Percentiles rank a stretch among this genome's conserved stretches.
Evolutionary conservation across 116 monocot species (phyloP).

Genomic region (Iris pallida): DNA sequence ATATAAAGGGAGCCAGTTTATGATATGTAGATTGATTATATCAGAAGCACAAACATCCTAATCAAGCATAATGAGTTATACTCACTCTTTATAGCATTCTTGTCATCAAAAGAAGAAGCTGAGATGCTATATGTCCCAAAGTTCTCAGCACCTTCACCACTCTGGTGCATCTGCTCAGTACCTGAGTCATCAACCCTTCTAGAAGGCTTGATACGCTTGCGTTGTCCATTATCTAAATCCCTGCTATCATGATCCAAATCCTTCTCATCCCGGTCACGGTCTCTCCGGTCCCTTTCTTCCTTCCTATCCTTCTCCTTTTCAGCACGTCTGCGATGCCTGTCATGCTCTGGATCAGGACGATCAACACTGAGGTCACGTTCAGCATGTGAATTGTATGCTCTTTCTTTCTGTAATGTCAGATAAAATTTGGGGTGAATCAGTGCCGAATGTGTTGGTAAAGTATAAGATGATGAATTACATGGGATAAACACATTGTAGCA

Average conservation of each 20-base stretch:
- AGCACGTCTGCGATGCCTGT: conserved; percentile 43
- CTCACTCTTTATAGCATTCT: conserved; percentile 80
- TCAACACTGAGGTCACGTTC: conserved; percentile 74
- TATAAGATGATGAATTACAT: background rate
- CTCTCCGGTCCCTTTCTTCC: conserved; percentile 62
- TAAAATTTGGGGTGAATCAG: background rate
- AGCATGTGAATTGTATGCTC: conserved; percentile 36
- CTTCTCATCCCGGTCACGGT: conserved; percentile 63
- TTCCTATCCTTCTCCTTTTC: conserved; percentile 71
- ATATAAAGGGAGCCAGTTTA: too few relatives aligned
- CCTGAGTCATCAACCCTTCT: conserved; percentile 55
- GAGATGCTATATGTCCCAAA: conserved; percentile 49
- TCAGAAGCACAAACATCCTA: too few relatives aligned
- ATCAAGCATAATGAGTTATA: background rate
- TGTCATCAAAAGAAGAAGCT: conserved; percentile 78
- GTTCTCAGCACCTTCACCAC: conserved; percentile 46
- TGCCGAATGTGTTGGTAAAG: background rate
- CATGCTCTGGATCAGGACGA: conserved; percentile 71
- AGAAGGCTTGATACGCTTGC: conserved; percentile 42
- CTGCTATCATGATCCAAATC: conserved; percentile 62
- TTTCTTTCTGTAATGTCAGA: conserved; percentile 52
- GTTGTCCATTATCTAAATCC: conserved; percentile 46
- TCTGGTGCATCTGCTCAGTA: conserved; percentile 43
- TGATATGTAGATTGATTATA: too few relatives aligned
- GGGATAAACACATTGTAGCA: too few relatives aligned